phyloP scores from a whole-genome alignment of 2,329 filamentous ascomycete genomes.

The Ceratocystiopsis sp. region DNA sequence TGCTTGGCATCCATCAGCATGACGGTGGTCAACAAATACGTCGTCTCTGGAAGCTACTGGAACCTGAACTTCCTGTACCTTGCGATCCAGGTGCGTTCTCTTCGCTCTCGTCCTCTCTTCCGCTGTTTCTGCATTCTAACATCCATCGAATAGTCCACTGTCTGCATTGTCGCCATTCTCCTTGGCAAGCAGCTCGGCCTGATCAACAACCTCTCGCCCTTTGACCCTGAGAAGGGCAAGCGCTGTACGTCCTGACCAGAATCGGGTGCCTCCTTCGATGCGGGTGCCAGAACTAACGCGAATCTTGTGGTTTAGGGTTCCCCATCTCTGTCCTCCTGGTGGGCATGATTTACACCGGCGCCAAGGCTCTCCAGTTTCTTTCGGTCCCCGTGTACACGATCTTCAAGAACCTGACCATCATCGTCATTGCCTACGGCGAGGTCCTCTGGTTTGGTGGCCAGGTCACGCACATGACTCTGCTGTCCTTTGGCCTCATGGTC shows the following conservation, averaged over 20 bases:
- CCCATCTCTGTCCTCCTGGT: slow-evolving; percentile 90
- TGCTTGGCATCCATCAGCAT: slow-evolving; percentile 95
- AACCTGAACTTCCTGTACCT: slow-evolving; percentile 96
- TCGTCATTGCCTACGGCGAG: slow-evolving; percentile 95
- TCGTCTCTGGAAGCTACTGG: slow-evolving; percentile 77
- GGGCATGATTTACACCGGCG: slow-evolving; percentile 97
- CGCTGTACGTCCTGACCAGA: slow-evolving; percentile 49
- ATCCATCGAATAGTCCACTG: slow-evolving; percentile 48
- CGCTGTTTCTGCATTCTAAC: neutral
- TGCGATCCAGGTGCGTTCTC: slow-evolving; percentile 65
- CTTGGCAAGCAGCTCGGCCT: slow-evolving; percentile 64
- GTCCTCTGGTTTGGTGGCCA: slow-evolving; percentile 95
- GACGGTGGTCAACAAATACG: slow-evolving; percentile 99
- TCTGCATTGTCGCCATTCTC: slow-evolving; percentile 75
- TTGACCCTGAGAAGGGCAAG: slow-evolving; percentile 75
- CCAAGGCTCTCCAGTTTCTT: slow-evolving; percentile 88
- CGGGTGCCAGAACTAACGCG: neutral
- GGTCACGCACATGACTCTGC: slow-evolving; percentile 70
- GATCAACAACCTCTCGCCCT: slow-evolving; percentile 66
- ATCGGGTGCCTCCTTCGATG: too few relatives aligned
- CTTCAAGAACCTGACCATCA: slow-evolving; percentile 99
- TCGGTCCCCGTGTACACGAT: slow-evolving; percentile 98
- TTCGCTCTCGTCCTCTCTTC: neutral
- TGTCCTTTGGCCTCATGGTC: slow-evolving; percentile 95
- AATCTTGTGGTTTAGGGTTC: slow-evolving; percentile 48